Evolutionary conservation across 2,329 filamentous ascomycete species (phyloP), one percentile per base, ranked within the genome.

Genomic region (Curvularia eragrostidis): DNA sequence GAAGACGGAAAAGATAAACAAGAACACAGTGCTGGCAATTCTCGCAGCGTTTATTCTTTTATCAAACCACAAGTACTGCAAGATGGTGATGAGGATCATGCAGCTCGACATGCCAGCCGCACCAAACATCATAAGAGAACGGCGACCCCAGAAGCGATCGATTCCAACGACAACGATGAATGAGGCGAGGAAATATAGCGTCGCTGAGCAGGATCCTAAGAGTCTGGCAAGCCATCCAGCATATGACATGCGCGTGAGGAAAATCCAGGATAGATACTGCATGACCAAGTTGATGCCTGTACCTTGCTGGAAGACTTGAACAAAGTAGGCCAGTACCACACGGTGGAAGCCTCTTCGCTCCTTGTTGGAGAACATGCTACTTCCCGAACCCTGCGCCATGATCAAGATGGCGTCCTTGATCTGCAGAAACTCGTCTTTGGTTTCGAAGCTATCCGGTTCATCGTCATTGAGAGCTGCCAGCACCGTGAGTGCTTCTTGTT

Each of bases 1-100:
- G 83, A 89, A 95, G 83, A 91, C 91, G 81, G 96, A 92, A 83
- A 92, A 95, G 79, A 94, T 89, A 79, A 89, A 90, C 72, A 96
- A 92, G 80, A 96, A 94, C 57, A 96, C 74, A 0, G 78, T 75
- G 19, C 78, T 75, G 5, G 70, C 72, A 30, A 79, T 73, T 13
- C 76, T 75, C n/a, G 65, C 65, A 3, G 64, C 61, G 1, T 54
- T 42, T 15, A 64, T 58, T 2, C 48, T 41, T 3, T 63, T 59
- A 18, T 64, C 65, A 3, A 63, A 59, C 67, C 67, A 69, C 9
- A 74, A 50, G 24, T 70, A 72, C 19, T 69, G 65, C 32, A 68
- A 52, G 3, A 70, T 60, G 6, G 73, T 67, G 4, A 76, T 54
- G 3, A 76, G 57, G 3, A 71, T 58, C 73, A 77, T 75, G 48